Evolutionary conservation across 495 filamentous ascomycete genomes (phyloP), one percentile per base, ranked within the genome.

Genomic region (Chaetomidium leptoderma): DNA sequence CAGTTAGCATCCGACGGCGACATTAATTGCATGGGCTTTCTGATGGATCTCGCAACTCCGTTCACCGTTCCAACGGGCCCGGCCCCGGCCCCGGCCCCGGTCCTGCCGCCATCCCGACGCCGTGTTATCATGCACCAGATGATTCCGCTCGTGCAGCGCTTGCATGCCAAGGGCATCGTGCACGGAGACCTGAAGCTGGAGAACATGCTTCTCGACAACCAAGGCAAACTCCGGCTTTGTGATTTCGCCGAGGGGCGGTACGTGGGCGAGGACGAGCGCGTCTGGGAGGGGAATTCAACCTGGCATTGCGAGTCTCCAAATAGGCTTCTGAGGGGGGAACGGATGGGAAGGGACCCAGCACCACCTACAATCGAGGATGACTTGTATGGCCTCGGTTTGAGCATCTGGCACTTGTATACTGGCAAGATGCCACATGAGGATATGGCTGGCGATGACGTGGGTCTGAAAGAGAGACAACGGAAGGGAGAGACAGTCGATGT

Each of bases 391-490:
- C 48, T 52, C 21, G 56, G 56, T 21, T 30, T 58, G 29, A 53
- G 47, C 30, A 58, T 58, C 30, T 58, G 56, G 56, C 39, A 53
- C 14, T 53, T 58, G 37, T 58, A 58, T 13, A 58, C 56, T 16
- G 56, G 56, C 39, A 58, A 30, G 39, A 37, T 46, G 0, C 56
- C 47, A 26, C 13, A 58, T 29, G 56, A 23, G 39, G 47, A 46
- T n/a, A 0, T 45, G 14, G 39, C 26, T 29, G 36, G 37, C 24
- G 40, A 58, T 45, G 36, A 44, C 23, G 0, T 36, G 30, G 47
- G 27, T 53, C 39, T 53, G 6, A 53, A 58, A 30, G 47, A 51
- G 47, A 47, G 43, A 16, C 43, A 56, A 30, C 42, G 32, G 29
- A 39, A 39, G 29, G 30, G 52, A 27, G 29, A 36, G 21, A 45